Percentiles rank a stretch among this genome's conserved stretches.
Conservation (phyloP, 257 asterid species). For the Solanum virginianum region DNA sequence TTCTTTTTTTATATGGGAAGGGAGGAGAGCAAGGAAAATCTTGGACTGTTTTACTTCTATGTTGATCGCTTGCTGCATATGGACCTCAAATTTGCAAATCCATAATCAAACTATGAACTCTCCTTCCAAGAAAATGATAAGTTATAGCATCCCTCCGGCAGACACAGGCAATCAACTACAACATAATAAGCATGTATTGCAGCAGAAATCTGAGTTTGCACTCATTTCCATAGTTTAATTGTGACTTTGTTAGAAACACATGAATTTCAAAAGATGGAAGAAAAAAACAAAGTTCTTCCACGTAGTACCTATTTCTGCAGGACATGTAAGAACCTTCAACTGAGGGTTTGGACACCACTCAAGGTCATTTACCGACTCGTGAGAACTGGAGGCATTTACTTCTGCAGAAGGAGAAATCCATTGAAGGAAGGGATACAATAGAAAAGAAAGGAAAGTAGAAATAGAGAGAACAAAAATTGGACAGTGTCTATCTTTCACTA, state of each 20-base stretch:
- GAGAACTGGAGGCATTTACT: neutral
- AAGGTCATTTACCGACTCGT: slow-evolving; percentile 5
- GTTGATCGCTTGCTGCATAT: neutral
- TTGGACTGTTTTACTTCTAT: neutral
- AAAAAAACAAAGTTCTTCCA: neutral
- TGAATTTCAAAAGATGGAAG: neutral
- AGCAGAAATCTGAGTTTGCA: neutral
- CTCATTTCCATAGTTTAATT: neutral
- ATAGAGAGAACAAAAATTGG: neutral
- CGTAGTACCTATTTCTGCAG: slow-evolving; percentile 26
- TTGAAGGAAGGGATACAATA: neutral
- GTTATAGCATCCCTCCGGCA: neutral
- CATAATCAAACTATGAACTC: neutral
- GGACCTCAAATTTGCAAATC: neutral
- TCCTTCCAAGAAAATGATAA: neutral
- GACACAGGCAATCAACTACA: neutral
- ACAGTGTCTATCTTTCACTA: neutral
- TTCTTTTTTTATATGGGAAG: neutral
- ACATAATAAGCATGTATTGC: neutral
- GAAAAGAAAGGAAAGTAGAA: neutral
- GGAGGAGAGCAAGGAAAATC: neutral
- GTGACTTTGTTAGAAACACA: neutral
- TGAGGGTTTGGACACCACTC: slow-evolving; percentile 5
- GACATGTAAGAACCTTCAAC: neutral
- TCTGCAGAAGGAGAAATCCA: slow-evolving; percentile 8